Conservation (phyloP, 805 yeast species). For the Metschnikowia colocasiae region DNA sequence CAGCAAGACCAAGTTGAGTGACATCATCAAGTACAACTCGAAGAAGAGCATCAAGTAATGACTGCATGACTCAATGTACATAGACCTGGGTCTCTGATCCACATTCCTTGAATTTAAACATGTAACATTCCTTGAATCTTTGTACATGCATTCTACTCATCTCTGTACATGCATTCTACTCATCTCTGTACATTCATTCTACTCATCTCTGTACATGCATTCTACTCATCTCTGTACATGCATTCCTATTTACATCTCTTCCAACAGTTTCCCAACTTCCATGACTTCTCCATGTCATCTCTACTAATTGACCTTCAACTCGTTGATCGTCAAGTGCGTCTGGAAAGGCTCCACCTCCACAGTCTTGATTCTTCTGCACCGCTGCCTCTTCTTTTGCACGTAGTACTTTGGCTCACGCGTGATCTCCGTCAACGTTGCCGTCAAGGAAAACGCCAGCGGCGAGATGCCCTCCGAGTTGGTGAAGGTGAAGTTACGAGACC, state of each 20-base stretch:
- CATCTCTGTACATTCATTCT: too few relatives aligned
- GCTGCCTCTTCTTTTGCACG: constrained; percentile 55
- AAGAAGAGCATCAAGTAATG: constrained; percentile 5
- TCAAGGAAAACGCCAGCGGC: constrained; percentile 58
- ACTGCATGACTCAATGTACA: too few relatives aligned
- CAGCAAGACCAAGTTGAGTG: constrained; percentile 51
- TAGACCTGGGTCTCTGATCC: too few relatives aligned
- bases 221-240: too few relatives aligned
- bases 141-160: too few relatives aligned
- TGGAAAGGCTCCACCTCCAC: constrained; percentile 69
- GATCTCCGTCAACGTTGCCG: constrained; percentile 81
- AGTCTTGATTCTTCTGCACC: constrained; percentile 76
- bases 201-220: too few relatives aligned
- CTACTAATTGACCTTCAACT: constrained; percentile 42
- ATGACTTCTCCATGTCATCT: too few relatives aligned
- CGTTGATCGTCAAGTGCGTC: constrained; percentile 74
- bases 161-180: too few relatives aligned
- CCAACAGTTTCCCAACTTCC: too few relatives aligned
- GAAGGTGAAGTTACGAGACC: constrained; percentile 77
- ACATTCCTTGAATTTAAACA: too few relatives aligned
- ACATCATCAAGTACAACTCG: constrained; percentile 39
- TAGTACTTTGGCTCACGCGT: constrained; percentile 72
- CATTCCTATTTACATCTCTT: too few relatives aligned
- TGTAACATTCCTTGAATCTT: too few relatives aligned
- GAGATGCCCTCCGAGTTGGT: constrained; percentile 35